Percentiles rank a stretch among this genome's conserved stretches.
Evolutionary conservation across 805 yeast species (phyloP).

Genomic region (Sugiyamaella floridensis): DNA sequence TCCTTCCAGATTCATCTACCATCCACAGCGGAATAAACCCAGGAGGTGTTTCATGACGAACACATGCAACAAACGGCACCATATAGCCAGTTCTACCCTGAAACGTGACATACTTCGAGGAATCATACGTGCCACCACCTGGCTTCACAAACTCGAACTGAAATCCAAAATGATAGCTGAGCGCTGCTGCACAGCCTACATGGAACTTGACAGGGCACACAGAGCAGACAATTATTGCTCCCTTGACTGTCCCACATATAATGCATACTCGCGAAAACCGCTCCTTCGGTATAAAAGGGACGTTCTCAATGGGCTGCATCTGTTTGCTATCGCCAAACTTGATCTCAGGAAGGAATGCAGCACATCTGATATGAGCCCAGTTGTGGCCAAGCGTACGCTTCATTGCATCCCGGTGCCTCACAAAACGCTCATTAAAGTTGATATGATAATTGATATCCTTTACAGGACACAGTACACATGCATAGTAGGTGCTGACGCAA

Average conservation of each 20-base stretch:
- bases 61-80: constrained; percentile 29
- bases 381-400: constrained; percentile 59
- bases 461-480: constrained; percentile 59
- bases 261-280: constrained; percentile 29
- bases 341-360: constrained; percentile 45
- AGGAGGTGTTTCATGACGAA: constrained; percentile 19
- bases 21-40: constrained; percentile 18
- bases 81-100: constrained; percentile 21
- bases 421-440: not conserved
- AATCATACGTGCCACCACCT: constrained; percentile 19
- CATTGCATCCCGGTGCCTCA: constrained; percentile 52
- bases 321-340: constrained; percentile 36
- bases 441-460: constrained; percentile 44
- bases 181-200: constrained; percentile 51
- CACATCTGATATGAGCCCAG: constrained; percentile 78
- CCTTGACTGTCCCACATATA: constrained; percentile 46
- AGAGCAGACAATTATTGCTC: constrained; percentile 44
- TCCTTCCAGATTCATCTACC: constrained; percentile 18
- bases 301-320: constrained; percentile 45
- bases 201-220: constrained; percentile 40
- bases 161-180: constrained; percentile 49
- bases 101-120: constrained; percentile 15
- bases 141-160: constrained; percentile 28
- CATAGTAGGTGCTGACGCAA: constrained; percentile 45
- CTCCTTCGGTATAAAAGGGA: constrained; percentile 25